Evolutionary conservation across 1,284 basidiomycete genomes (phyloP), one percentile per base, ranked within the genome.

Genomic region (Moniliophthora roreri): DNA sequence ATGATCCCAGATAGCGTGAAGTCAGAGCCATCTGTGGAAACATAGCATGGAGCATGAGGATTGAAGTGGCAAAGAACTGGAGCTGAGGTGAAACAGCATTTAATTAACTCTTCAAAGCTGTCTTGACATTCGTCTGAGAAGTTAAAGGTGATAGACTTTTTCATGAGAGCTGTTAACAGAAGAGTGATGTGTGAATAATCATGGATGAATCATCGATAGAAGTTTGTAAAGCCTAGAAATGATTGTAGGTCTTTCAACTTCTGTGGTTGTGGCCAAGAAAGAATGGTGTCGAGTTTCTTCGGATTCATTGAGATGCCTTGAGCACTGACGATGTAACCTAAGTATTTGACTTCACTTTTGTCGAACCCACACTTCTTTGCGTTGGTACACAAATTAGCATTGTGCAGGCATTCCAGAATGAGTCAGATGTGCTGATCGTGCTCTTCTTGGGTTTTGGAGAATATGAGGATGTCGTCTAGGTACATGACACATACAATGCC

Each of bases 281-380:
- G 13, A 4, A 68, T 58, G 0, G 55, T 62, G 28, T 54, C 70
- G 0, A 81, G 53, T 59, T 81, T 81, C 1, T 48, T 57, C 0
- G 62, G 59, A 49, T 75, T 68, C 75, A 80, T 78, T 0, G 37
- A 24, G n/a, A 80, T 57, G 4, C 67, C 63, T 2, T 67, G 0
- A 23, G 45, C 0, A 4, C 46, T 35, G 18, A 53, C 15, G 2
- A 48, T 58, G 53, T 70, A 70, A 0, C 78, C 75, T 0, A 81
- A 66, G 62, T 74, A 81, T 24, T 77, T 69, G 11, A 73, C 65
- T 24, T 66, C 28, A 0, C 61, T 44, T 15, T 61, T 58, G 60
- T 73, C 10, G 47, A 48, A 75, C 26, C 65, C 55, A 52, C 70
- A 73, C 51, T 74, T 73, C 21, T 62, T 55, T 0, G 64, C 34